Base-by-base conservation (phyloP, 1,284 basidiomycete species). In the Phaffia rhodozyma region DNA sequence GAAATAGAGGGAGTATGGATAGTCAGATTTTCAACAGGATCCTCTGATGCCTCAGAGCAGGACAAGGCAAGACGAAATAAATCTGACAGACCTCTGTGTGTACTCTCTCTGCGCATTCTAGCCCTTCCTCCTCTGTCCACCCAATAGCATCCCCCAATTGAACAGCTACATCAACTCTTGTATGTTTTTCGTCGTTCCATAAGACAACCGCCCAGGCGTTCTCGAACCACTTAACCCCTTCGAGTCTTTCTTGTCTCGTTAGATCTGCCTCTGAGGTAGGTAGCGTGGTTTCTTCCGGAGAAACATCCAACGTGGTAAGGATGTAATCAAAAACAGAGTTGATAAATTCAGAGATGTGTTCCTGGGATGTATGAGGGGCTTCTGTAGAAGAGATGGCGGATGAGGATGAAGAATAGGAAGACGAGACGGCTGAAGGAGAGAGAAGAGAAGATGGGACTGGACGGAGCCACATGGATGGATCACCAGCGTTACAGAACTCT, bases 111-210 rank as follows among this genome's bases (percentile, higher is more conserved):
- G 83, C 86, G 43, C 87, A 78, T 5, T 81, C 82, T 6, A 80
- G 76, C 0, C 88, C 87, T 57, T 87, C 85, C 25, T 83, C 82
- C 30, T 79, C 78, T 25, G 82, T 74, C 62, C 82, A 79, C 64
- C 82, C 80, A 9, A 83, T 83, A 66, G 84, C 81, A 65, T 89
- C 87, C 56, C 81, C 78, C 6, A 96, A 78, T 64, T 93, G 83
- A 67, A 87, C 83, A 62, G 87, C 87, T 63, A 97, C 86, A 72
- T 97, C 91, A 60, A 87, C 86, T 70, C 89, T 89, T 1, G 90
- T 92, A 75, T 97, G 96, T 70, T 92, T 96, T 75, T 99, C 96
- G 76, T 97, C 94, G 74, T 96, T 93, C 92, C 92, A 97, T 1
- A 97, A 77, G 23, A 96, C 79, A 61, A 97, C 82, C 27, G 87